Percentiles rank a stretch among this genome's conserved stretches.
These are phyloP conservation scores for Pecoramyces ruminantium DNA, from an alignment of 192 early-diverging fungal genomes.

Conservation along the genomic window DNA sequence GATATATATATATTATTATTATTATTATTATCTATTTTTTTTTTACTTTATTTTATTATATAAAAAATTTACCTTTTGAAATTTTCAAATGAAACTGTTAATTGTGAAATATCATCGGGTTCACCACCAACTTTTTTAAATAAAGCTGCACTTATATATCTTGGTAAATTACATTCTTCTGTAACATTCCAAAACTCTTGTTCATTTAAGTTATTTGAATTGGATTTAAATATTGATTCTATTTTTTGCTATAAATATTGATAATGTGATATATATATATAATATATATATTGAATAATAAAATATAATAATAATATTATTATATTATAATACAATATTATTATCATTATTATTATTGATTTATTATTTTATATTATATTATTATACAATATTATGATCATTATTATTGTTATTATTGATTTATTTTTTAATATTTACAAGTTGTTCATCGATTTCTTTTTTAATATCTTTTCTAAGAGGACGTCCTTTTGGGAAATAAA, in stretches of 20 bases:
- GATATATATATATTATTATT: conserved; percentile 7
- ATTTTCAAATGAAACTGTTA: background rate
- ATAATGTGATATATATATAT: no score
- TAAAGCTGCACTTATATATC: conserved; percentile 10
- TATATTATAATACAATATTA: no score
- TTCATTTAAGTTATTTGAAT: background rate
- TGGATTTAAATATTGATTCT: background rate
- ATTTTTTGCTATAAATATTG: background rate
- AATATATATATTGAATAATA: no score
- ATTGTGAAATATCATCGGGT: background rate
- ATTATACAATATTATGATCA: no score
- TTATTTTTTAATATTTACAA: background rate
- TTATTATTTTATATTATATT: no score
- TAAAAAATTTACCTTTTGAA: background rate
- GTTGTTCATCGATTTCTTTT: background rate
- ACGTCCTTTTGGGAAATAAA: background rate
- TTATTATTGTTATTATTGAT: no score
- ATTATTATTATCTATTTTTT: no score
- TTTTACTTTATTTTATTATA: no score
- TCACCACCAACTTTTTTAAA: conserved; percentile 8
- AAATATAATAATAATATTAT: no score
- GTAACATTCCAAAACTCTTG: conserved; percentile 11
- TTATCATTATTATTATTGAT: no score
- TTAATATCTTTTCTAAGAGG: background rate
- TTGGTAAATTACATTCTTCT: conserved; percentile 8